phyloP scores from a whole-genome alignment of 306 rosid genomes.

The Citrullus amarus region DNA sequence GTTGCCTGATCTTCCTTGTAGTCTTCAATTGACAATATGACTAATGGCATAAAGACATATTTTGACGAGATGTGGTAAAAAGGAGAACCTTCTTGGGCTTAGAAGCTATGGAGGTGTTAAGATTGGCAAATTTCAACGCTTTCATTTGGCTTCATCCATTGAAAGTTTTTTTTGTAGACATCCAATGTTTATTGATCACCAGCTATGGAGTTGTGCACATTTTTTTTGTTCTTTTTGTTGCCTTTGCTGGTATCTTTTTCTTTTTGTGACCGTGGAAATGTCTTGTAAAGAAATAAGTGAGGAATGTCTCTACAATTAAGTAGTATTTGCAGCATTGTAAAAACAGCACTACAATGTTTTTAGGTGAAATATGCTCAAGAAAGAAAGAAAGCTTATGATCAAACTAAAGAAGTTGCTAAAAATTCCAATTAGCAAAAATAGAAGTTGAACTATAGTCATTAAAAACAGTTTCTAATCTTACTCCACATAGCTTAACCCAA shows the following conservation, averaged over 20 bases:
- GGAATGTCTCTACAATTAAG: neutral
- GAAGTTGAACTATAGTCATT: neutral
- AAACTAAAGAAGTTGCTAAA: neutral
- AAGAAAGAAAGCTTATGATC: neutral
- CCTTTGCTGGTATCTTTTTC: neutral
- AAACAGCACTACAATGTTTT: neutral
- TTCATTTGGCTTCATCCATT: neutral
- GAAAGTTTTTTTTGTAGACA: neutral
- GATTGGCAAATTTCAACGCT: neutral
- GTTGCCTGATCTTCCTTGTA: neutral
- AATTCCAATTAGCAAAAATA: neutral
- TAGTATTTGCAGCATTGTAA: neutral
- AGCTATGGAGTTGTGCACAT: neutral
- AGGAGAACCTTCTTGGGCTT: neutral
- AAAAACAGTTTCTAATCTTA: neutral
- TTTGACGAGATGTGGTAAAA: neutral
- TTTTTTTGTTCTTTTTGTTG: neutral
- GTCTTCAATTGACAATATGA: neutral
- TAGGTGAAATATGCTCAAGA: neutral
- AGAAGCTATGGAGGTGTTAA: neutral
- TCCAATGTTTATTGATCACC: neutral
- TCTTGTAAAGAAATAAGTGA: neutral
- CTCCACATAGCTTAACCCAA: neutral
- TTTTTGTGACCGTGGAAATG: neutral
- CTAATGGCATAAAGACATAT: neutral